A percentile compares a stretch with the other conserved stretches of the same genome.
phyloP scores from a whole-genome alignment of 2,329 filamentous ascomycete species.

The Ophiostoma perfectum region DNA sequence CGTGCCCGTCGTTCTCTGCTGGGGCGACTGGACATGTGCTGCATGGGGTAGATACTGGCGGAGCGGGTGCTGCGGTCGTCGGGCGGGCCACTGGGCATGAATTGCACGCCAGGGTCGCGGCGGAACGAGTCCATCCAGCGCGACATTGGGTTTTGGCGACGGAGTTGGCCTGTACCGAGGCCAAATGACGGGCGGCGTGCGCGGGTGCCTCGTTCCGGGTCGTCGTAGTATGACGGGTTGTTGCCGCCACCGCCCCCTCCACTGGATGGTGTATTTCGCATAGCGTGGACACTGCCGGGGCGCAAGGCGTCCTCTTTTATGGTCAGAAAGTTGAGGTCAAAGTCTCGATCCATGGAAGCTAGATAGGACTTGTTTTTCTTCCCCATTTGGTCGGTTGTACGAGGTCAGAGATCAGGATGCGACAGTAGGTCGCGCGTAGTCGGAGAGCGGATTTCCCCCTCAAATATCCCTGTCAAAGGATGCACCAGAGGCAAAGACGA shows the following conservation, averaged over 20 bases:
- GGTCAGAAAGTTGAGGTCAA: conserved; percentile 28
- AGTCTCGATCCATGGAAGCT: conserved; percentile 27
- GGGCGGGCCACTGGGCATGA: conserved; percentile 38
- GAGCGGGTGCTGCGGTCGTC: conserved; percentile 7
- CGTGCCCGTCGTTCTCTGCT: too few species aligned
- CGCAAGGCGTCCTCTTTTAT: conserved; percentile 28
- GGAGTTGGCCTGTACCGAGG: conserved; percentile 19
- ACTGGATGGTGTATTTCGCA: conserved; percentile 19
- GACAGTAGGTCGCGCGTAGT: neutral
- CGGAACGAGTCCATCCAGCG: conserved; percentile 58
- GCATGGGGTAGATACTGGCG: conserved; percentile 18
- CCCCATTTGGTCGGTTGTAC: conserved; percentile 16
- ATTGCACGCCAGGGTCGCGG: conserved; percentile 49
- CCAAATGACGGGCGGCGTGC: conserved; percentile 25
- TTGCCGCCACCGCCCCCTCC: conserved; percentile 11
- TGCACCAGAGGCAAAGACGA: too few species aligned
- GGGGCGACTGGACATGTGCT: conserved; percentile 17
- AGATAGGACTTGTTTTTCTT: conserved; percentile 19
- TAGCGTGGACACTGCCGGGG: conserved; percentile 24
- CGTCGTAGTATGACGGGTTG: conserved; percentile 25
- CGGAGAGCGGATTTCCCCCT: too few species aligned
- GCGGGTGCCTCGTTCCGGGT: conserved; percentile 20
- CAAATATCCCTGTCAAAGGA: too few species aligned
- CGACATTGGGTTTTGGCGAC: conserved; percentile 19
- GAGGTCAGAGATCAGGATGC: neutral